Conservation (phyloP, 2,329 filamentous ascomycete species). For the Claviceps maximensis region DNA sequence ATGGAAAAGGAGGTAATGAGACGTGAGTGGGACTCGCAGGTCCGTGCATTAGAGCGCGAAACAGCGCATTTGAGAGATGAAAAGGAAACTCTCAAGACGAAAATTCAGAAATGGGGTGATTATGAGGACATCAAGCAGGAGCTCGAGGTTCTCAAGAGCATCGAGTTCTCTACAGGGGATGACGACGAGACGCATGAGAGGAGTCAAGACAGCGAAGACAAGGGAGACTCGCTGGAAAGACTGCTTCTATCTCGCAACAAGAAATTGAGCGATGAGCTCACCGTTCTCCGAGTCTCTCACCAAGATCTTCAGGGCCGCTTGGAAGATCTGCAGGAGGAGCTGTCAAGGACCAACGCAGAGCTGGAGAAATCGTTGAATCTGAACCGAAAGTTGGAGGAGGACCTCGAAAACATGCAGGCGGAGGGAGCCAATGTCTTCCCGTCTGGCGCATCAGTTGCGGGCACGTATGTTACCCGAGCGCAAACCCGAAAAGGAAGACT, state of each 20-base stretch:
- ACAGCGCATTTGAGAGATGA: conserved; percentile 63
- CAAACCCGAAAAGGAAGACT: conserved; percentile 54
- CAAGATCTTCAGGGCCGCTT: conserved; percentile 77
- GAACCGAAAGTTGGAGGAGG: conserved; percentile 81
- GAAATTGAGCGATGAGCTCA: conserved; percentile 88
- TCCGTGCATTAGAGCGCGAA: conserved; percentile 71
- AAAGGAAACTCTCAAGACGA: conserved; percentile 63
- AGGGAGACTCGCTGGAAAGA: conserved; percentile 77
- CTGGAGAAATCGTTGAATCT: conserved; percentile 74
- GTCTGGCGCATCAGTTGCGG: conserved; percentile 81
- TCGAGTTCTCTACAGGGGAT: conserved; percentile 87
- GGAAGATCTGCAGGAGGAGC: conserved; percentile 67
- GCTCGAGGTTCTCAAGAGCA: conserved; percentile 91
- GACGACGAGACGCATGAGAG: conserved; percentile 51
- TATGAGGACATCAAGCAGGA: conserved; percentile 96
- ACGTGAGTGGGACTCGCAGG: conserved; percentile 59
- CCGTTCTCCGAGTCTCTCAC: conserved; percentile 82
- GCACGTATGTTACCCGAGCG: conserved; percentile 62
- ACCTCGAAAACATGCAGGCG: conserved; percentile 75
- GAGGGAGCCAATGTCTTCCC: conserved; percentile 75
- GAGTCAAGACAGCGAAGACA: conserved; percentile 24
- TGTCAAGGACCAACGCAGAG: conserved; percentile 72
- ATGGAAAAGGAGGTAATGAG: conserved; percentile 75
- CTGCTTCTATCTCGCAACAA: conserved; percentile 88
- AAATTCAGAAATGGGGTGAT: conserved; percentile 80